A percentile compares a stretch with the other conserved stretches of the same genome.
phyloP scores from a whole-genome alignment of 495 filamentous ascomycete species.

The Trichoderma virens region DNA sequence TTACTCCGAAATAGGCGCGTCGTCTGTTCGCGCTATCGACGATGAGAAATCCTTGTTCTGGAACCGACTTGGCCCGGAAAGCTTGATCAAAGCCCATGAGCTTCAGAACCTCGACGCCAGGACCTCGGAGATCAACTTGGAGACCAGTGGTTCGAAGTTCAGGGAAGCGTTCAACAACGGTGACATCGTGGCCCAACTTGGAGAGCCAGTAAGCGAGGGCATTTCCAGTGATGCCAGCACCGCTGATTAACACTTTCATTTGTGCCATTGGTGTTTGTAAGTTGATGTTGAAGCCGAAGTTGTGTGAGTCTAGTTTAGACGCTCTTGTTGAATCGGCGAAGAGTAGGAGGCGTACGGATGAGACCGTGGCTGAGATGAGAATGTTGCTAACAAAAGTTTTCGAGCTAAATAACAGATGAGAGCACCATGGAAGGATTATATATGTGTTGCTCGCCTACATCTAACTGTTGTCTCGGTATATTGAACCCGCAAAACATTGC shows the following conservation, averaged over 20 bases:
- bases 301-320: no score
- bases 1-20: conserved; percentile 32
- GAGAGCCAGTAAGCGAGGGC: conserved; percentile 46
- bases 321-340: no score
- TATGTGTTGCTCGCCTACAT: background rate
- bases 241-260: conserved; percentile 40
- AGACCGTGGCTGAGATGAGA: no score
- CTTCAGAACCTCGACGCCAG: conserved; percentile 40
- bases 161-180: conserved; percentile 44
- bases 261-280: conserved; percentile 12
- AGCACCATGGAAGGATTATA: background rate
- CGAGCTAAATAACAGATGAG: no score
- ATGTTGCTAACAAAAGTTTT: no score
- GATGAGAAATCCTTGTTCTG: conserved; percentile 36
- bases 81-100: conserved; percentile 43
- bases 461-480: background rate
- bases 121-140: conserved; percentile 41
- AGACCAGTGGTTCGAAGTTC: conserved; percentile 40
- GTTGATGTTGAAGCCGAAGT: no score
- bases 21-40: conserved; percentile 28
- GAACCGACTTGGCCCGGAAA: conserved; percentile 30
- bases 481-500: background rate
- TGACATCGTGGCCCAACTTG: conserved; percentile 42
- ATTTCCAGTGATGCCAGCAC: conserved; percentile 35
- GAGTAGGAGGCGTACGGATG: no score